Conservation (phyloP, 2,329 filamentous ascomycete species). For the Fusarium agapanthi region DNA sequence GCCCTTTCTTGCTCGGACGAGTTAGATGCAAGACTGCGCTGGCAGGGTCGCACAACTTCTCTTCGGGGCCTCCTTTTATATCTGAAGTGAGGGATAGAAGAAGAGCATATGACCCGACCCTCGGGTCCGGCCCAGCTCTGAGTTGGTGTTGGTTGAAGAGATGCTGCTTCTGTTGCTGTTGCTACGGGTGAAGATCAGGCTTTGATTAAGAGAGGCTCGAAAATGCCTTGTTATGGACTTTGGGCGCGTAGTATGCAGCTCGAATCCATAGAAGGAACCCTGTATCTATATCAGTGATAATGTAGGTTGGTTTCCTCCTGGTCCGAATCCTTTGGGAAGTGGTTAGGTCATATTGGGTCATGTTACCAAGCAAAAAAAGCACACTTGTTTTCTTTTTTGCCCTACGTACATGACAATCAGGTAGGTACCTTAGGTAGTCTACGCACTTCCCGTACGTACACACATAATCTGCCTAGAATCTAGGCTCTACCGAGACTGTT, state of each 20-base stretch:
- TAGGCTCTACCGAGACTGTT: background rate
- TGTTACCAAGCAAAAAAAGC: conserved; percentile 10
- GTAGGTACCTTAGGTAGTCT: background rate
- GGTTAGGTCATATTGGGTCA: conserved; percentile 7
- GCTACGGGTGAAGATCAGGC: background rate
- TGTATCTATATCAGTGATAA: conserved; percentile 13
- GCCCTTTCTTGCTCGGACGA: background rate
- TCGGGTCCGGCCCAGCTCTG: background rate
- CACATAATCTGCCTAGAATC: background rate
- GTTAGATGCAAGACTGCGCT: conserved; percentile 26
- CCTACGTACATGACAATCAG: background rate
- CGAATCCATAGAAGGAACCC: background rate
- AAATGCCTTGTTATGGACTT: conserved; percentile 4
- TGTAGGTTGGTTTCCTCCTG: background rate
- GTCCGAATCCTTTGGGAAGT: background rate
- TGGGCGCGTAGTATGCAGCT: background rate
- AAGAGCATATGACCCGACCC: background rate
- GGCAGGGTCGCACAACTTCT: conserved; percentile 27
- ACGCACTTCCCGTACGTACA: background rate
- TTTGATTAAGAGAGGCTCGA: background rate
- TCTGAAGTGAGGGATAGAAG: background rate
- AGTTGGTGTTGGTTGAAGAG: background rate
- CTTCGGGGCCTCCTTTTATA: conserved; percentile 8
- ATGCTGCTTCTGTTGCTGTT: background rate
- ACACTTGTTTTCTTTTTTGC: background rate